A percentile compares a stretch with the other conserved stretches of the same genome.
These are phyloP conservation scores for Chaetomium tenue DNA, from an alignment of 495 filamentous ascomycete species.

Conservation along the genomic window DNA sequence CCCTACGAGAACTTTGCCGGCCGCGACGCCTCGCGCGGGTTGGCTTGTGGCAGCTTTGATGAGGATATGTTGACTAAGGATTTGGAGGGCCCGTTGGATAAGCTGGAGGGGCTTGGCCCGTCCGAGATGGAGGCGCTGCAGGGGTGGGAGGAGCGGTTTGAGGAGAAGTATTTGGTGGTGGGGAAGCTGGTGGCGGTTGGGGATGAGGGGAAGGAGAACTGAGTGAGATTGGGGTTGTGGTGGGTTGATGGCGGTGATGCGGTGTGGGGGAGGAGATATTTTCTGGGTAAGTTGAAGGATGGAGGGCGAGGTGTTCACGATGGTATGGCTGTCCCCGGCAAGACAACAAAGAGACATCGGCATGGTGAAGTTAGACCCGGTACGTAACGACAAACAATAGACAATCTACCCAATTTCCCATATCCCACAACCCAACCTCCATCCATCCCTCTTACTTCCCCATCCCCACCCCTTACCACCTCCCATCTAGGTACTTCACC, in stretches of 20 bases:
- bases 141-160: constrained; percentile 91
- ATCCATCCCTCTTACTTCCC: no score
- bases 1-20: constrained; percentile 94
- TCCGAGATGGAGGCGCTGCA: constrained; percentile 81
- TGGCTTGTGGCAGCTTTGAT: constrained; percentile 92
- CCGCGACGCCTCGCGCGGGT: constrained; percentile 84
- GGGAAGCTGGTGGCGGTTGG: constrained; percentile 71
- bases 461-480: no score
- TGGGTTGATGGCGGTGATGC: neutral
- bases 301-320: neutral
- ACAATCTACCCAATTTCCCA: neutral
- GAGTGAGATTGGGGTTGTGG: neutral
- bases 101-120: constrained; percentile 65
- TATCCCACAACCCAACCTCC: neutral
- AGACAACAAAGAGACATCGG: neutral
- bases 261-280: neutral
- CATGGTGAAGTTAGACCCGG: neutral
- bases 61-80: constrained; percentile 95
- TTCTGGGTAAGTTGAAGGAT: neutral
- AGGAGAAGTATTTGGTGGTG: constrained; percentile 90
- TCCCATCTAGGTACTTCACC: neutral
- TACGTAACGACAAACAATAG: neutral
- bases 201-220: constrained; percentile 31
- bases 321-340: neutral
- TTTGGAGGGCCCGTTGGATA: constrained; percentile 81